Base-by-base conservation (phyloP, 495 filamentous ascomycete genomes). In the Penicillium riverlandense region DNA sequence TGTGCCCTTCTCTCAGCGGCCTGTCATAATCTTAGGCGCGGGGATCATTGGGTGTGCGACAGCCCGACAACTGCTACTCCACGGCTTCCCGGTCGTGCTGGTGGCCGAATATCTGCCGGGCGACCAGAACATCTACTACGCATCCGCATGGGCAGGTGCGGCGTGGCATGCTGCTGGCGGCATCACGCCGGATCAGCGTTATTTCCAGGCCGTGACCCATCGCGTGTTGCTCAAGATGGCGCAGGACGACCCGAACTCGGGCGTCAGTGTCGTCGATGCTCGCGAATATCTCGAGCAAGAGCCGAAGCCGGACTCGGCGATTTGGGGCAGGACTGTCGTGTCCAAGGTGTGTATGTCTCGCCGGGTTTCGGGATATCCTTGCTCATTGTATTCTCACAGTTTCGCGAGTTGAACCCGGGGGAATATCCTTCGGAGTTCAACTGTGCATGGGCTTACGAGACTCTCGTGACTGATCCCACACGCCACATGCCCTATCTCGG, bases 81-180 rank as follows among this genome's bases (percentile, higher is more conserved):
- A 53, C n/a, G 68, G 68, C 1, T 70, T 71, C 43, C 49, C 59
- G 4, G 66, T 71, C 2, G 52, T 56, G 7, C 22, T 71, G 40
- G 63, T 71, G 8, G 68, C 65, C 8, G 68, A 71, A 43, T 69
- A 61, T 46, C 50, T 71, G 5, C 68, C 68, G 0, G 68, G 68
- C 13, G 66, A 71, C 38, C 57, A 69, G 43, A 54, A 57, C 35
- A 63, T 69, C n/a, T 47, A 56, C 29, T 71, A 71, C 47, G 66
- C 68, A 14, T 71, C 68, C 7, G 68, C 68, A 10, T 71, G 68
- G 68, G 68, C 68, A 11, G 68, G 68, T 11, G 68, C 66, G 11
- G 68, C 66, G 40, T 71, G 68, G 68, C 68, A 71, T 52, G 60
- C 68, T 4, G 68, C 68, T 1, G 60, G 58, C 8, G 65, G 66